These are phyloP conservation scores for Coemansia sp. DNA, from an alignment of 192 early-diverging fungal genomes.

Conservation along the genomic window DNA sequence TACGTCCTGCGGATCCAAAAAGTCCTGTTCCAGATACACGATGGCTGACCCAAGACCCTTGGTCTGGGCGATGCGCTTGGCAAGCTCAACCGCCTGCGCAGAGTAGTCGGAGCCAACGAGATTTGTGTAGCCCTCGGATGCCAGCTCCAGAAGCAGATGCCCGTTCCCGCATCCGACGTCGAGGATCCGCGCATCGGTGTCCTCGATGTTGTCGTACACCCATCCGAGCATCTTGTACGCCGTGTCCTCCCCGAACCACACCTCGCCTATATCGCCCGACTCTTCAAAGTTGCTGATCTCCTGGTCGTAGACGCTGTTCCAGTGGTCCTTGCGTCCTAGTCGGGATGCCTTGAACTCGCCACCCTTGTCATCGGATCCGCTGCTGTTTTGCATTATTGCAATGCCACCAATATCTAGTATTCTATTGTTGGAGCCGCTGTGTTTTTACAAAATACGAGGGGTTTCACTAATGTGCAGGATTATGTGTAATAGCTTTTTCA, in stretches of 20 bases:
- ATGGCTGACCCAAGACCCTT: conserved; percentile 49
- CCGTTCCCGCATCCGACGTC: conserved; percentile 96
- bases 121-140: conserved; percentile 66
- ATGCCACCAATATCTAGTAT: neutral
- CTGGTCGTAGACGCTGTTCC: conserved; percentile 80
- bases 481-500: neutral
- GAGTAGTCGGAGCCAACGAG: conserved; percentile 89
- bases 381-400: neutral
- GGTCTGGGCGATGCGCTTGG: conserved; percentile 61
- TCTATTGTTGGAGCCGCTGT: neutral
- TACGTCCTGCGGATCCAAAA: conserved; percentile 57
- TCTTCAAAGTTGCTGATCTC: conserved; percentile 81
- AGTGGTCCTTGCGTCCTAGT: conserved; percentile 58
- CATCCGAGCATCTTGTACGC: conserved; percentile 88
- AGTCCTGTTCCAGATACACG: conserved; percentile 60
- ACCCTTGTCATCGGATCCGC: neutral
- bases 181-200: conserved; percentile 54
- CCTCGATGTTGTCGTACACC: conserved; percentile 57
- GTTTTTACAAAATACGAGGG: neutral
- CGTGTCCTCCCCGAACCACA: conserved; percentile 88
- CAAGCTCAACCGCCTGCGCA: conserved; percentile 69
- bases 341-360: conserved; percentile 37
- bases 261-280: conserved; percentile 86
- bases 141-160: conserved; percentile 78
- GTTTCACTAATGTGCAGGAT: too few species aligned